Percentiles rank a stretch among this genome's conserved stretches.
Evolutionary conservation across 2,329 filamentous ascomycete genomes (phyloP).

Genomic region (Volutella citrinella): DNA sequence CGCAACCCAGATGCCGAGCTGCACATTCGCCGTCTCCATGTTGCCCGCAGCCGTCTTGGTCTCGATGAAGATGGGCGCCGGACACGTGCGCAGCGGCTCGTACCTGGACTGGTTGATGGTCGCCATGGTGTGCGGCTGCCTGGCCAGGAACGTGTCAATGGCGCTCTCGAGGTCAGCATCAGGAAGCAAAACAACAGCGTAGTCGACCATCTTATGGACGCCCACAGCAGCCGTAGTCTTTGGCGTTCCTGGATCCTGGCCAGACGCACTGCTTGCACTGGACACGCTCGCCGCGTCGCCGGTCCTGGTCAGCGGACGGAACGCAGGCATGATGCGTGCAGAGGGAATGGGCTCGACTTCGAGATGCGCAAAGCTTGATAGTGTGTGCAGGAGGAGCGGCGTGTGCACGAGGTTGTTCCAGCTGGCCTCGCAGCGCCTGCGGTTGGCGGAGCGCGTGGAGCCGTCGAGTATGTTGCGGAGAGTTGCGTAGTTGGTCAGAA

Average conservation of each 20-base stretch:
- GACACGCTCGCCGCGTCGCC: slow-evolving; percentile 1
- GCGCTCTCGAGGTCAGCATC: no score
- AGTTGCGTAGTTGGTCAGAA: not conserved
- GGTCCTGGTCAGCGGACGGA: slow-evolving; percentile 3
- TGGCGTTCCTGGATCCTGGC: no score
- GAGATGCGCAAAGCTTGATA: not conserved
- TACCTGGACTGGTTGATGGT: slow-evolving; percentile 9
- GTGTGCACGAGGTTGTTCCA: slow-evolving; percentile 9
- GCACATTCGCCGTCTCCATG: slow-evolving; percentile 4
- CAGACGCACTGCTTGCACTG: not conserved
- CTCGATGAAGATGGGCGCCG: slow-evolving; percentile 10
- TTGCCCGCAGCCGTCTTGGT: no score
- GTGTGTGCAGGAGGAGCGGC: slow-evolving; percentile 3
- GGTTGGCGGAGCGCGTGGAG: slow-evolving; percentile 5
- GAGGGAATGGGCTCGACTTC: slow-evolving; percentile 9
- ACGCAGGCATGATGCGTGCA: slow-evolving; percentile 6
- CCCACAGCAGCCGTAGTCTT: not conserved
- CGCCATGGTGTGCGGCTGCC: not conserved
- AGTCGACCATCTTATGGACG: slow-evolving; percentile 14
- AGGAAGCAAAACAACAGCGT: slow-evolving; percentile 5
- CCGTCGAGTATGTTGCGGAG: not conserved
- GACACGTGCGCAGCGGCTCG: slow-evolving; percentile 1
- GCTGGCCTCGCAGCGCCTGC: slow-evolving; percentile 5
- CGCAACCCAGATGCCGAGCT: slow-evolving; percentile 10
- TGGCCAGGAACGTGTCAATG: slow-evolving; percentile 3